These are phyloP conservation scores for Wickerhamiella australiensis DNA, from an alignment of 805 yeast species.

Conservation along the genomic window DNA sequence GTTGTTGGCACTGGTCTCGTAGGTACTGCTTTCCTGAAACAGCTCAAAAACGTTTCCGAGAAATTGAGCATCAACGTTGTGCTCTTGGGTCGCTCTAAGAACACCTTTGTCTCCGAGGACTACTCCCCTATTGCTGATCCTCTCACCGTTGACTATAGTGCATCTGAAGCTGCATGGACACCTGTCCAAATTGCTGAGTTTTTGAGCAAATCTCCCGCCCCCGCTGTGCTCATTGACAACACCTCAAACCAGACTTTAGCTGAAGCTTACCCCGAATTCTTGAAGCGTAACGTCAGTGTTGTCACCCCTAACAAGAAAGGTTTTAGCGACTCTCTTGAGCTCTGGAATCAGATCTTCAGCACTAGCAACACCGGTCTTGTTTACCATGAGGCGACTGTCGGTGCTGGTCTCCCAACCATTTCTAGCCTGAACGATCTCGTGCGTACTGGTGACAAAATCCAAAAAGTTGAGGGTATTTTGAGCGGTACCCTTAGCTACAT, in stretches of 20 bases:
- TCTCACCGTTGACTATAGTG: constrained; percentile 41
- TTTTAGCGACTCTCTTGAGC: constrained; percentile 59
- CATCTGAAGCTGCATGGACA: constrained; percentile 40
- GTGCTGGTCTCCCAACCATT: constrained; percentile 94
- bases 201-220: constrained; percentile 53
- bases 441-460: constrained; percentile 85
- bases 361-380: constrained; percentile 54
- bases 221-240: constrained; percentile 84
- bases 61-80: constrained; percentile 61
- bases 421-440: constrained; percentile 80
- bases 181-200: constrained; percentile 48
- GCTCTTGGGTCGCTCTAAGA: constrained; percentile 61
- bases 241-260: constrained; percentile 79
- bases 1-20: constrained; percentile 88
- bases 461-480: constrained; percentile 87
- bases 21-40: constrained; percentile 81
- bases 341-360: constrained; percentile 66
- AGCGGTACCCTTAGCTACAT: constrained; percentile 93
- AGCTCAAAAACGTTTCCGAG: constrained; percentile 42
- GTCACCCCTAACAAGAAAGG: constrained; percentile 99
- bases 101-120: constrained; percentile 55
- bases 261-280: constrained; percentile 58
- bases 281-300: constrained; percentile 69
- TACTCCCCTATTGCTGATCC: constrained; percentile 56
- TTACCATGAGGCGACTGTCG: constrained; percentile 97